Conservation (phyloP, 768 basidiomycete species). For the Termitomyces titanicus region DNA sequence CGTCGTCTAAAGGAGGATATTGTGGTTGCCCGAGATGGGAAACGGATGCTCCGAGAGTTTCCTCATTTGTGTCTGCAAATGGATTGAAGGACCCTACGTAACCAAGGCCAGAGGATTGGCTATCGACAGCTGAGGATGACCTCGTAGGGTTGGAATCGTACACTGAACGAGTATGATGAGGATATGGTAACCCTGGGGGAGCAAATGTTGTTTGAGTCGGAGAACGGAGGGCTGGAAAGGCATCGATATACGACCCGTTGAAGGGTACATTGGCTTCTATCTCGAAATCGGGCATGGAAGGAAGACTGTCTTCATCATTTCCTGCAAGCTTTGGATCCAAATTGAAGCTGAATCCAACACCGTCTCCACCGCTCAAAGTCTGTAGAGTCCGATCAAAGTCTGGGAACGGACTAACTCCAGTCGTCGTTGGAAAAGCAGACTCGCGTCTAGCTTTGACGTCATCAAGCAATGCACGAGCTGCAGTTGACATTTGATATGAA, state of each 20-base stretch:
- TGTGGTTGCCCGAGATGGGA: constrained; percentile 29
- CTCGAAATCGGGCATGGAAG: constrained; percentile 50
- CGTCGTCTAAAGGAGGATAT: constrained; percentile 50
- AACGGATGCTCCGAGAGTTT: constrained; percentile 29
- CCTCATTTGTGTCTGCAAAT: constrained; percentile 61
- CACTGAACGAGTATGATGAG: constrained; percentile 45
- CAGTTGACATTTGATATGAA: constrained; percentile 83
- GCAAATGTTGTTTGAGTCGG: constrained; percentile 30
- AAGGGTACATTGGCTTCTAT: constrained; percentile 53
- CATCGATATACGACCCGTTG: constrained; percentile 61
- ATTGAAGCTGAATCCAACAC: constrained; percentile 81
- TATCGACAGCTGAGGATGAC: constrained; percentile 35
- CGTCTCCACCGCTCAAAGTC: constrained; percentile 61
- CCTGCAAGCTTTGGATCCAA: constrained; percentile 74
- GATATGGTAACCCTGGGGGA: constrained; percentile 53
- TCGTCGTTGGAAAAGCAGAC: constrained; percentile 35
- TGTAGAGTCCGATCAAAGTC: constrained; percentile 85
- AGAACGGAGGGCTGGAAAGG: constrained; percentile 61
- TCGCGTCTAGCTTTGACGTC: constrained; percentile 79
- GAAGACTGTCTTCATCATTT: constrained; percentile 34
- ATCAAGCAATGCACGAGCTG: constrained; percentile 80
- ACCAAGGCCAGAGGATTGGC: constrained; percentile 42
- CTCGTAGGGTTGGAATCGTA: constrained; percentile 50
- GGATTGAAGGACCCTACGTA: constrained; percentile 82
- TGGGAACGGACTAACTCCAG: constrained; percentile 69